These are phyloP conservation scores for Fomitopsis betulina DNA, from an alignment of 1,284 basidiomycete species.

Conservation along the genomic window DNA sequence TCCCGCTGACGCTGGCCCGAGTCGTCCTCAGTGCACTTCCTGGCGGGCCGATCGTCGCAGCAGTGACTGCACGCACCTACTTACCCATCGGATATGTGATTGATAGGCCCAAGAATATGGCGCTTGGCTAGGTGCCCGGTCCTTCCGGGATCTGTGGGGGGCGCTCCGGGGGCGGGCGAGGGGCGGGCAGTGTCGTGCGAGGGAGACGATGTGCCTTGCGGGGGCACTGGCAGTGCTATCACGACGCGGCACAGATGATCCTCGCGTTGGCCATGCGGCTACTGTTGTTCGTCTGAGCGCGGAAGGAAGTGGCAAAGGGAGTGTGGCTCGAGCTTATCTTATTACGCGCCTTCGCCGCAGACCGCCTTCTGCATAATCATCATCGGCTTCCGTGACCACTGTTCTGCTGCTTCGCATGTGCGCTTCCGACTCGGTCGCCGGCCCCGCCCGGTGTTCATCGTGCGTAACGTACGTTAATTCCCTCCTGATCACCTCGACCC, in stretches of 20 bases:
- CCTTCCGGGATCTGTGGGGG: constrained; percentile 34
- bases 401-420: background rate
- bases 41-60: constrained; percentile 31
- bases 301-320: constrained; percentile 62
- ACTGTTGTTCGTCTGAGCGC: constrained; percentile 65
- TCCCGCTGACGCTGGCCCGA: constrained; percentile 86
- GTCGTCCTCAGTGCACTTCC: constrained; percentile 91
- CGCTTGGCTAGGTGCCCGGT: constrained; percentile 14
- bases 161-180: constrained; percentile 20
- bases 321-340: constrained; percentile 26
- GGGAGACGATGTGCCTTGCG: constrained; percentile 82
- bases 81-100: background rate
- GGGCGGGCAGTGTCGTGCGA: constrained; percentile 32
- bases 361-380: constrained; percentile 5
- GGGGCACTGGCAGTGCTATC: no score
- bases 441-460: constrained; percentile 59
- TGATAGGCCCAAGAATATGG: background rate
- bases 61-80: constrained; percentile 19
- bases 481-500: constrained; percentile 69
- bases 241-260: constrained; percentile 65
- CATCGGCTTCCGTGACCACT: constrained; percentile 8
- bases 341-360: background rate
- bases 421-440: background rate
- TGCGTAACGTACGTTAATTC: constrained; percentile 61
- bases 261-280: constrained; percentile 76